phyloP scores from a whole-genome alignment of 192 early-diverging fungal genomes.

The Glomus cerebriforme region DNA sequence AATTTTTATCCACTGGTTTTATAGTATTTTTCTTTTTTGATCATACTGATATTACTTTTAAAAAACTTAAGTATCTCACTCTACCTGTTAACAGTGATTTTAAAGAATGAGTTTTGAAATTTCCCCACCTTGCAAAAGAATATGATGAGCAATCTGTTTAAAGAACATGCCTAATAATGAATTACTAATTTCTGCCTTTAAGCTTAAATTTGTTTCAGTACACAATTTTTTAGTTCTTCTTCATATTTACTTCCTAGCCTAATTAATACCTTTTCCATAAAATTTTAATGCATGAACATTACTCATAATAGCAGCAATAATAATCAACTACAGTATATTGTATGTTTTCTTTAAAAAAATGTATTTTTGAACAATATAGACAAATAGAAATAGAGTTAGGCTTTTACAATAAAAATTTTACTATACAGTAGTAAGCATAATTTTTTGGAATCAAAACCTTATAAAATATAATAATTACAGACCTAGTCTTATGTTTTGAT shows the following conservation, averaged over 20 bases:
- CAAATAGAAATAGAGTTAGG: no score
- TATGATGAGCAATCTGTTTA: slow-evolving; percentile 22
- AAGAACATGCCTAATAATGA: slow-evolving; percentile 1
- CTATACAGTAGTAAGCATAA: no score
- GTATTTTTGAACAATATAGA: no score
- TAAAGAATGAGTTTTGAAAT: slow-evolving; percentile 14
- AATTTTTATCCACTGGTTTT: slow-evolving; percentile 12
- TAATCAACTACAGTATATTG: no score
- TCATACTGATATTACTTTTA: slow-evolving; percentile 17
- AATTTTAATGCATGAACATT: no score
- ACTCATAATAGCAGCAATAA: no score
- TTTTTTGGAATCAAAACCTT: no score
- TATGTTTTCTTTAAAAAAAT: no score
- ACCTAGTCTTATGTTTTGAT: no score
- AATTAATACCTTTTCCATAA: no score
- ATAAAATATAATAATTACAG: no score
- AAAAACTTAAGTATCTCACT: background rate
- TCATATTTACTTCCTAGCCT: slow-evolving; percentile 11
- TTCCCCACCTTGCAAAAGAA: background rate
- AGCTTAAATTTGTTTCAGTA: background rate
- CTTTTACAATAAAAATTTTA: no score
- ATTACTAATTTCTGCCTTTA: background rate
- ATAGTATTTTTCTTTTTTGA: slow-evolving; percentile 16
- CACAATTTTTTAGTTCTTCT: background rate
- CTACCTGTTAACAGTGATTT: background rate